Base-by-base conservation (phyloP, 2,329 filamentous ascomycete genomes). In the Arthrobotrys iridis region DNA sequence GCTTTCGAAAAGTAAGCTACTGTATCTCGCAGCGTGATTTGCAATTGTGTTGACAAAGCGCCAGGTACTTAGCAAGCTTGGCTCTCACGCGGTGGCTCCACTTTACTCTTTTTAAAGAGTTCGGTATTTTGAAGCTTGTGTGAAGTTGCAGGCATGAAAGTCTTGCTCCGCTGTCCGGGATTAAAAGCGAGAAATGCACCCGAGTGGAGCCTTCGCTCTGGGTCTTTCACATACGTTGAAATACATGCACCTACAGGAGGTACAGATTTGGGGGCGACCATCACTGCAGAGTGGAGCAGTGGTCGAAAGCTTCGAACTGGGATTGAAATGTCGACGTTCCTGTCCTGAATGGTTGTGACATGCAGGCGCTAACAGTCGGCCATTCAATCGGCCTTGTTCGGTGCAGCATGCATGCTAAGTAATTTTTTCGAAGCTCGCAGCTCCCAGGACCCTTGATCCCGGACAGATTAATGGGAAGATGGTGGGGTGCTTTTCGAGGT, bases 21-120 rank as follows among this genome's bases (percentile, higher is more conserved):
- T n/a, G 22, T 40, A 52, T 67, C 63, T 45, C 48, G 13, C 46
- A 33, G 45, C 26, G 48, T 74, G 71, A 75, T 75, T 75, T 75
- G 71, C 71, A 75, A 75, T 75, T 24, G 63, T n/a, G 43, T 60
- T 75, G 71, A 75, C 71, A 75, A 75, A 75, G 30, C 60, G 50
- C 71, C 43, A 43, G 28, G 50, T 35, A 35, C 50, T 55, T 55
- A 30, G 40, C 45, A 52, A 33, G 46, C 46, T 55, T 55, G 37
- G 50, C 30, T 55, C 50, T 30, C 30, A 30, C 37, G 50, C 50
- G 30, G 33, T 50, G 20, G 55, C 35, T 66, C 62, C 68, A 60
- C 60, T 52, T 52, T 5, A 35, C 26, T 57, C 50, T 66, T 74
- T 55, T 67, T 67, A 55, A n/a, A 62, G 45, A 63, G 52, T 26